Conservation (phyloP, 1,139 yeast species). For the Sugiyamaella japonica region DNA sequence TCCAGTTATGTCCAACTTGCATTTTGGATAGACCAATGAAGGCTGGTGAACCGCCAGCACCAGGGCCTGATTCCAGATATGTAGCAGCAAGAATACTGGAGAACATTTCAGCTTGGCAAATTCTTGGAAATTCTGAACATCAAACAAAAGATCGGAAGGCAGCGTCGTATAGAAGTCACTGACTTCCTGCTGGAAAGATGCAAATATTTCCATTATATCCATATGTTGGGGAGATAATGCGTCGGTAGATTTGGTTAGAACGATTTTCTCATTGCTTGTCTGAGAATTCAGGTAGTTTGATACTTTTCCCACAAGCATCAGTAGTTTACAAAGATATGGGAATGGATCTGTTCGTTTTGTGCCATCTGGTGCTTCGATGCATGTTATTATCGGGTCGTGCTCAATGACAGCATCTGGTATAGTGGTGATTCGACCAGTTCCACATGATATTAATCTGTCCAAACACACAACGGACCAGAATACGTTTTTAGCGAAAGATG, state of each 20-base stretch:
- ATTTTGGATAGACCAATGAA: conserved; percentile 31
- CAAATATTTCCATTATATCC: conserved; percentile 26
- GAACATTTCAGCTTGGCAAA: conserved; percentile 30
- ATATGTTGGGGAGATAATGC: conserved; percentile 25
- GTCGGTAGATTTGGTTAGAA: background rate
- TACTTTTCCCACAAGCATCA: conserved; percentile 33
- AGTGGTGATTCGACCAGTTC: conserved; percentile 33
- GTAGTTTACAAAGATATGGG: conserved; percentile 33
- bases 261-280: background rate
- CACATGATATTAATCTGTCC: conserved; percentile 35
- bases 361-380: conserved; percentile 16
- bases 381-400: conserved; percentile 24
- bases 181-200: conserved; percentile 30
- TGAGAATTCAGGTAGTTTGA: conserved; percentile 28
- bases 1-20: conserved; percentile 29
- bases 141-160: conserved; percentile 34
- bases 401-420: conserved; percentile 30
- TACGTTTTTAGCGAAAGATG: conserved; percentile 24
- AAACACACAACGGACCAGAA: conserved; percentile 36
- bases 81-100: conserved; percentile 33
- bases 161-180: conserved; percentile 33
- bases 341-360: conserved; percentile 32
- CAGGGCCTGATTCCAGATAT: conserved; percentile 36
- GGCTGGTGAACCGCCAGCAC: conserved; percentile 37
- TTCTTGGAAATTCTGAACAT: conserved; percentile 35